Percentiles rank a stretch among this genome's conserved stretches.
These are phyloP conservation scores for Dryas alaskensis DNA, from an alignment of 306 rosid genomes.

Conservation along the genomic window DNA sequence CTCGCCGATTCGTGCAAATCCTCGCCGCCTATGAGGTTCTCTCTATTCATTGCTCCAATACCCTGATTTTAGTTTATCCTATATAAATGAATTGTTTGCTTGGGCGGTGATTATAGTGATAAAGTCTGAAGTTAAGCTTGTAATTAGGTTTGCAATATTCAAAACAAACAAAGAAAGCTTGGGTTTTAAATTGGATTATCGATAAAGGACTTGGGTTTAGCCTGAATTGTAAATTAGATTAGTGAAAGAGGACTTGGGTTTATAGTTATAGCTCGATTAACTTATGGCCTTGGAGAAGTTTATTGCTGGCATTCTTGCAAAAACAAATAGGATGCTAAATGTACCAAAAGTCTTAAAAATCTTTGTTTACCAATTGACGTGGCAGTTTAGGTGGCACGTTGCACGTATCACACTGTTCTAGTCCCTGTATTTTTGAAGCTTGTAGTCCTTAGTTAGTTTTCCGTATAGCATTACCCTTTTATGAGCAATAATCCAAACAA, in stretches of 20 bases:
- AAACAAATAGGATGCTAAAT: neutral
- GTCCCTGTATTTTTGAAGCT: no score
- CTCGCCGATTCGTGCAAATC: slow-evolving; percentile 74
- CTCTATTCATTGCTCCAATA: neutral
- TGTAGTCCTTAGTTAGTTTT: no score
- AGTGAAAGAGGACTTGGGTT: neutral
- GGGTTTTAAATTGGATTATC: slow-evolving; percentile 6
- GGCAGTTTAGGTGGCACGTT: neutral
- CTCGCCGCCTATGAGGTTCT: slow-evolving; percentile 92
- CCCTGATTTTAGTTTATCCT: neutral
- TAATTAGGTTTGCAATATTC: neutral
- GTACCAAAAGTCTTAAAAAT: neutral
- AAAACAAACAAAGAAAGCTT: neutral
- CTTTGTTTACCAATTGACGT: neutral
- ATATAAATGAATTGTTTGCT: neutral
- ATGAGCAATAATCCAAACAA: neutral
- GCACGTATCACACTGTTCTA: neutral
- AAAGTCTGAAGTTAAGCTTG: no score
- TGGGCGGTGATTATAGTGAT: neutral
- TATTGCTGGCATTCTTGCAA: neutral
- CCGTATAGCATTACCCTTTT: neutral
- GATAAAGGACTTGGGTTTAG: neutral
- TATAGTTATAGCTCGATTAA: neutral
- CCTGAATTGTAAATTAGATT: slow-evolving; percentile 1
- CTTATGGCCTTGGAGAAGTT: neutral